A percentile compares a stretch with the other conserved stretches of the same genome.
Evolutionary conservation across 2,329 filamentous ascomycete species (phyloP).

Genomic region (Pestalotiopsis sp.): DNA sequence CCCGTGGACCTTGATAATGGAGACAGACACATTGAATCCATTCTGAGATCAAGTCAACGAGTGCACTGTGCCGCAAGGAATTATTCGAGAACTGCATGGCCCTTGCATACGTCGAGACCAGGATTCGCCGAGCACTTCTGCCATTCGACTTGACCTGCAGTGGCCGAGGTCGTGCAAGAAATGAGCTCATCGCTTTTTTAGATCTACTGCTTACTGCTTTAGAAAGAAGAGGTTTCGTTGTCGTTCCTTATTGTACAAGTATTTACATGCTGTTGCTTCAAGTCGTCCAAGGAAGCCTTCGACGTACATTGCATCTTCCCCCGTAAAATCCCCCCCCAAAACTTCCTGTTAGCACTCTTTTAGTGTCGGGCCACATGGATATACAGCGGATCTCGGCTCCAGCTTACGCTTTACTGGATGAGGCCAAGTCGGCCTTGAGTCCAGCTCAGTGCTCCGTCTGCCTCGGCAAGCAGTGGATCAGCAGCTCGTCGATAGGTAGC

Average conservation of each 20-base stretch:
- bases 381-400: background rate
- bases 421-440: background rate
- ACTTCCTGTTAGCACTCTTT: background rate
- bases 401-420: slow-evolving; percentile 1
- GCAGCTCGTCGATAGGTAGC: background rate
- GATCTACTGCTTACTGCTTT: background rate
- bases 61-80: background rate
- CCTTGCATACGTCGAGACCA: background rate
- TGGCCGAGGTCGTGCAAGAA: background rate
- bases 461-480: slow-evolving; percentile 14
- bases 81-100: background rate
- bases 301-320: background rate
- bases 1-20: background rate
- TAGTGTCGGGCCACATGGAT: background rate
- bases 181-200: background rate
- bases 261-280: background rate
- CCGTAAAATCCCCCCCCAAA: background rate
- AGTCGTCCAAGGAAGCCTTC: background rate
- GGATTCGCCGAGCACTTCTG: background rate
- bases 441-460: background rate
- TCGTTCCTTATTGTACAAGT: background rate
- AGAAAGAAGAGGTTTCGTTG: background rate
- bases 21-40: background rate
- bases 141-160: background rate
- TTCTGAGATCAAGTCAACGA: background rate